Evolutionary conservation across 2,329 filamentous ascomycete species (phyloP).

Genomic region (Biscogniauxia marginata): DNA sequence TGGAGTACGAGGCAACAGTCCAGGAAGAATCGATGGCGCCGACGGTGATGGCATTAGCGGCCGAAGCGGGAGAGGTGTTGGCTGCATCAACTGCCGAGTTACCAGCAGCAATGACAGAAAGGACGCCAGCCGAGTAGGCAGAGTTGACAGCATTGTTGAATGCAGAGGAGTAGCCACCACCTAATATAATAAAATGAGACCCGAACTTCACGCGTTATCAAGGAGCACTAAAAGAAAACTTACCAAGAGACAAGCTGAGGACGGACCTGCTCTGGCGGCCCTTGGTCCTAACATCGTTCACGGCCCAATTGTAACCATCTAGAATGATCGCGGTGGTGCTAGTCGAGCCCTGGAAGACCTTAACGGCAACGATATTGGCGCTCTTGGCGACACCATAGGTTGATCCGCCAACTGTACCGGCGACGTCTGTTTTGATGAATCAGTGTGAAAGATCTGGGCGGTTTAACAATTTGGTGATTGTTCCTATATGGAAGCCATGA

Average conservation of each 20-base stretch:
- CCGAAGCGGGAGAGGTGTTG: conserved; percentile 48
- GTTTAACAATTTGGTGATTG: too few relatives aligned
- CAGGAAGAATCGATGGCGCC: conserved; percentile 45
- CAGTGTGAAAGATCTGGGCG: too few relatives aligned
- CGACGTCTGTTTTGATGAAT: conserved; percentile 29
- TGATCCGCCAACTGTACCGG: conserved; percentile 43
- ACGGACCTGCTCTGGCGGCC: conserved; percentile 43
- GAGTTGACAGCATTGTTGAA: conserved; percentile 50
- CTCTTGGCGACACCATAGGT: conserved; percentile 46
- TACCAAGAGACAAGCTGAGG: conserved; percentile 53
- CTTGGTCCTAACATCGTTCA: conserved; percentile 44
- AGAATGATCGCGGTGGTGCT: conserved; percentile 28
- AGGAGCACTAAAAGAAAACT: conserved; percentile 1
- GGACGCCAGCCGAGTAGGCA: conserved; percentile 46
- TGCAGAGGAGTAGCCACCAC: conserved; percentile 43
- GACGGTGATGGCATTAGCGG: conserved; percentile 50
- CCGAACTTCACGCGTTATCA: background rate
- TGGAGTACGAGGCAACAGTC: conserved; percentile 45
- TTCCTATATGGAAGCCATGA: too few relatives aligned
- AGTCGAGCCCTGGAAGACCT: conserved; percentile 38
- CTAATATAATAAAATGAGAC: conserved; percentile 3
- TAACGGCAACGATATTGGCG: conserved; percentile 41
- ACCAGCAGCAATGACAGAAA: conserved; percentile 57
- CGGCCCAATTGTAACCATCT: conserved; percentile 38
- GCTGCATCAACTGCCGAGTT: conserved; percentile 43